phyloP scores from a whole-genome alignment of 345 rosid genomes.

The Gossypium stocksii region DNA sequence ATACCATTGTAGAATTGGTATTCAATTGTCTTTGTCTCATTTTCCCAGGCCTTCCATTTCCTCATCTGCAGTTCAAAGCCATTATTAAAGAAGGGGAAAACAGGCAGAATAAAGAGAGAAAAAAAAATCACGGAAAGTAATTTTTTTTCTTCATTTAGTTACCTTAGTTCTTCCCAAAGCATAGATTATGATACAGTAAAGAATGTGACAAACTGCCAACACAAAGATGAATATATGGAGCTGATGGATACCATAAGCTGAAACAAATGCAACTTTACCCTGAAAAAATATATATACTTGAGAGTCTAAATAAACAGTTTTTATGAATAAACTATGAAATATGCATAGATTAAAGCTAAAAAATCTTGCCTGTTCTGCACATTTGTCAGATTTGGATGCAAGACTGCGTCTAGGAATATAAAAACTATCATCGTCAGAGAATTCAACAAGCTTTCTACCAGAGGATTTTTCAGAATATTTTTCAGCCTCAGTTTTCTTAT shows the following conservation, averaged over 20 bases:
- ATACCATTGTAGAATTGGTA: constrained; percentile 77
- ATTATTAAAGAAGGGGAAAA: background rate
- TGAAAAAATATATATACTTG: constrained; percentile 21
- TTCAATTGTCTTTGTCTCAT: constrained; percentile 76
- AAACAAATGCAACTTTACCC: constrained; percentile 65
- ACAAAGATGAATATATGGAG: constrained; percentile 81
- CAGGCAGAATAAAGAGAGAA: background rate
- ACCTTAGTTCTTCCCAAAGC: constrained; percentile 73
- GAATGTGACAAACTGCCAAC: constrained; percentile 54
- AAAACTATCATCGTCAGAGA: constrained; percentile 14
- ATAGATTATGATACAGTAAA: constrained; percentile 61
- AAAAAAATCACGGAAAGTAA: background rate
- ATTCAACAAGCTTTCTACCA: constrained; percentile 43
- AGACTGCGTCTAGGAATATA: constrained; percentile 41
- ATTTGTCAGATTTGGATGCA: constrained; percentile 37
- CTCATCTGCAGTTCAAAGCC: constrained; percentile 55
- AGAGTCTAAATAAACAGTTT: background rate
- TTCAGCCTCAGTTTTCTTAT: background rate
- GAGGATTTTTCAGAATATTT: constrained; percentile 1
- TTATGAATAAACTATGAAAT: background rate
- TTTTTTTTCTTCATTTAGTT: background rate
- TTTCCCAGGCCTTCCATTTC: constrained; percentile 87
- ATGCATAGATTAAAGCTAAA: background rate
- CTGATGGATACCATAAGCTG: constrained; percentile 73
- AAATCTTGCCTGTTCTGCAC: constrained; percentile 33